Base-by-base conservation (phyloP, 306 rosid genomes). In the Vigna mungo region DNA sequence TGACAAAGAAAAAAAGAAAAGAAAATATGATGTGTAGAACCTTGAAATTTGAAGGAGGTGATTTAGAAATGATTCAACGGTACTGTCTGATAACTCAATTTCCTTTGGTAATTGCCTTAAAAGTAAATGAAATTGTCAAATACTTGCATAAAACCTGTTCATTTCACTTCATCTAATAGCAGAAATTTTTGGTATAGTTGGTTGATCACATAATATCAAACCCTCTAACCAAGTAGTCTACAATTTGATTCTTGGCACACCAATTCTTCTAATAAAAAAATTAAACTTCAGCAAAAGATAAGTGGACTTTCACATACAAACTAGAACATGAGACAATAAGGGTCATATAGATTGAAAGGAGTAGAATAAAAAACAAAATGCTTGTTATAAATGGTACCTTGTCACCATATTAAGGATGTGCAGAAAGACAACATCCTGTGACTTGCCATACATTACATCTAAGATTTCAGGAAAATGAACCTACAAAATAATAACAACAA, bases 361-460 rank as follows among this genome's bases (percentile, higher is more conserved):
- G 48, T 23, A 46, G 41, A 47, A 18, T n/a, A 76, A 37, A 37
- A 20, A 60, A 64, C 17, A 32, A 21, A 78, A 56, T 66, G 44
- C 56, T 32, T 64, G 46, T 7, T 49, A 66, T 59, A 48, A 59
- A 83, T 43, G 68, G 59, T 87, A 94, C 98, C 96, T 92, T 37
- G 89, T 86, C 14, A 89, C 92, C 85, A 90, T 80, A 84, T 86
- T 84, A 86, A 94, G 98, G 85, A 94, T 88, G 75, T 87, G 78
- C 86, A 94, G 77, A 83, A 81, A 85, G 85, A 94, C 82, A n/a
- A 83, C 78, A 80, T 82, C 82, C 52, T 83, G 85, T 23, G 96
- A 76, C 77, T 85, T 89, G 71, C 98, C 98, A 70, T 83, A 80
- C 90, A 88, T 85, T 74, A 67, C 54, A 71, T 94, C 92, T 56